Evolutionary conservation across 208 protist species (phyloP).

Genomic region (Hexamita inflata): DNA sequence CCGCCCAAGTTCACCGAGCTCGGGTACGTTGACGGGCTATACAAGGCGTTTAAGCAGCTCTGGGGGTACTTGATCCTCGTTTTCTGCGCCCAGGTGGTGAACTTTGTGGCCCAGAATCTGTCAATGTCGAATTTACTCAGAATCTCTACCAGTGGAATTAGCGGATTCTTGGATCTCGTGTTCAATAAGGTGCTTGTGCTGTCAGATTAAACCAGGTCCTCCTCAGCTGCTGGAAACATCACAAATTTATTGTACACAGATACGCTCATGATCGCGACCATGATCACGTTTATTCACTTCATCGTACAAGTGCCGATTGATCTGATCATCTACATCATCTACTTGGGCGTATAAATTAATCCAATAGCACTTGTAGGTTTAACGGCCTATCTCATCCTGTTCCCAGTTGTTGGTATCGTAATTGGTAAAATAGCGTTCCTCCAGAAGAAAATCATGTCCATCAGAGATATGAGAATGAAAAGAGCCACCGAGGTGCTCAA

Average conservation of each 20-base stretch:
- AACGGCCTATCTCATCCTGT: conserved; percentile 43
- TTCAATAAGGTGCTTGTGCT: conserved; percentile 3
- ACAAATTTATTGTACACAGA: conserved; percentile 52
- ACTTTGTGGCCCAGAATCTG: too few relatives aligned
- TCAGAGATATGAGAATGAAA: conserved; percentile 48
- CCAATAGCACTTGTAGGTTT: conserved; percentile 43
- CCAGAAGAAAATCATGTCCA: conserved; percentile 25
- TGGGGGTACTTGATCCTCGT: too few relatives aligned
- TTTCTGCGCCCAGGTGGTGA: too few relatives aligned
- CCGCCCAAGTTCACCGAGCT: too few relatives aligned
- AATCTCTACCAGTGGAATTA: too few relatives aligned
- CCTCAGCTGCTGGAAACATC: conserved; percentile 47
- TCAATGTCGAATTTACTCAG: too few relatives aligned
- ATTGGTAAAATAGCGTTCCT: not conserved
- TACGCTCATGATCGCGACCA: conserved; percentile 26
- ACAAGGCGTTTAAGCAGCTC: too few relatives aligned
- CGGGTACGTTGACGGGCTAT: too few relatives aligned
- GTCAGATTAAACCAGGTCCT: not conserved
- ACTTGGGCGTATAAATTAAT: conserved; percentile 46
- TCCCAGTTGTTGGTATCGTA: conserved; percentile 42
- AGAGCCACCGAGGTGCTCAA: conserved; percentile 48
- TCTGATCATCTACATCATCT: conserved; percentile 41
- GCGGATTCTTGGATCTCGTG: not conserved
- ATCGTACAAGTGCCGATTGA: conserved; percentile 43
- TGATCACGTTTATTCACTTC: conserved; percentile 36